These are phyloP conservation scores for Articulospora tetracladia DNA, from an alignment of 495 filamentous ascomycete genomes.

Conservation along the genomic window DNA sequence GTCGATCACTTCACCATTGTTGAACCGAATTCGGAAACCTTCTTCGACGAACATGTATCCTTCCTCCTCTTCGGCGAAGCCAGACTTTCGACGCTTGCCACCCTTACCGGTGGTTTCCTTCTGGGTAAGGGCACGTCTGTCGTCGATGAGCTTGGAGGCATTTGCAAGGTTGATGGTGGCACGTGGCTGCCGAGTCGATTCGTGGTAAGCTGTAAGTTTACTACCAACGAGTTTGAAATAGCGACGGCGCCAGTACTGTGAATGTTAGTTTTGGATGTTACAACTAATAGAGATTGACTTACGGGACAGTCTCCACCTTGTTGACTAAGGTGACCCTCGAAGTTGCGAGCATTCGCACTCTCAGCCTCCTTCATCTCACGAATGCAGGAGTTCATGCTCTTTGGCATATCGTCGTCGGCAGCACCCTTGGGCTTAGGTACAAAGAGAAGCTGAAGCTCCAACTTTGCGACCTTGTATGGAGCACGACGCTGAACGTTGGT, in stretches of 20 bases:
- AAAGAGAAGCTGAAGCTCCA: slow-evolving; percentile 89
- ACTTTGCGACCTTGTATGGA: slow-evolving; percentile 90
- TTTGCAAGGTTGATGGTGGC: slow-evolving; percentile 96
- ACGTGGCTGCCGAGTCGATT: slow-evolving; percentile 88
- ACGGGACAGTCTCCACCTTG: slow-evolving; percentile 97
- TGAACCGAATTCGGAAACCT: slow-evolving; percentile 96
- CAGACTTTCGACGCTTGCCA: slow-evolving; percentile 81
- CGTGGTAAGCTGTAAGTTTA: slow-evolving; percentile 93
- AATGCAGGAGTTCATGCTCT: slow-evolving; percentile 95
- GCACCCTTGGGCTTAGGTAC: slow-evolving; percentile 86
- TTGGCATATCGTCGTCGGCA: slow-evolving; percentile 95
- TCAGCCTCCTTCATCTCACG: slow-evolving; percentile 88
- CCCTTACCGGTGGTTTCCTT: slow-evolving; percentile 70
- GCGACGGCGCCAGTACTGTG: slow-evolving; percentile 90
- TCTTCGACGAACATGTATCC: slow-evolving; percentile 99
- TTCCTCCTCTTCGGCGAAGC: slow-evolving; percentile 97
- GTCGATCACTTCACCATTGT: slow-evolving; percentile 95
- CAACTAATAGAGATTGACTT: slow-evolving; percentile 39
- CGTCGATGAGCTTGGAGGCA: slow-evolving; percentile 90
- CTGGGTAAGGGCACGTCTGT: slow-evolving; percentile 76
- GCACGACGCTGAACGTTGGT: slow-evolving; percentile 61
- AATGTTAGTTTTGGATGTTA: slow-evolving; percentile 27
- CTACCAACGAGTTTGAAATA: slow-evolving; percentile 93
- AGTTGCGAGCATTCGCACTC: slow-evolving; percentile 63
- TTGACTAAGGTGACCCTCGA: slow-evolving; percentile 88